Base-by-base conservation (phyloP, 2,329 filamentous ascomycete genomes). In the Pseudogymnoascus sp. region DNA sequence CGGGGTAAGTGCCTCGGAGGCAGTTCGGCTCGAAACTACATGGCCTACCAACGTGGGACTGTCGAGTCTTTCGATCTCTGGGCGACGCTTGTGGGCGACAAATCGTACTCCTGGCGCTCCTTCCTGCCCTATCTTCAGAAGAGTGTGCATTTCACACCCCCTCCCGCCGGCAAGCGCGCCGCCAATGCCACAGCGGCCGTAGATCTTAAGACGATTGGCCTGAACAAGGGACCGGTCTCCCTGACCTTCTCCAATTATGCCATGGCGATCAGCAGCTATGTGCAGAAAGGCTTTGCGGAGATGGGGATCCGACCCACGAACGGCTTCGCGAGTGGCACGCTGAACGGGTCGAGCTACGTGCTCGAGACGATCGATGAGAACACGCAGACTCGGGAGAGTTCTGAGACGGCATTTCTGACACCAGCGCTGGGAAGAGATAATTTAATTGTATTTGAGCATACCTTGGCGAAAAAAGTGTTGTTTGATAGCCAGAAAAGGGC, bases 71-170 rank as follows among this genome's bases (percentile, higher is more conserved):
- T 74, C 18, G 68, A 73, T 5, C 71, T 73, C 2, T 69, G 70
- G 5, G 67, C 69, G 77, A 72, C 73, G 35, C 68, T 69, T 2
- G 66, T 81, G 1, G 79, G 78, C 0, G 79, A 79, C 21, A 65
- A 73, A 0, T 77, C 75, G 2, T 80, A 76, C 75, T 71, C 69
- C 7, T 79, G 76, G 72, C 69, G 75, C 14, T 66, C 67, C 11
- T 66, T 79, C 16, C 67, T 73, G 0, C 76, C 73, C 1, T 78
- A 78, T 60, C 71, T 78, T 60, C 71, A 71, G 16, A 77, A 77
- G 71, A 72, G 69, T 60, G 69, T 72, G 61, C 71, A 72, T 6
- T 75, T 73, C 60, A 74, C 72, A 1, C 73, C 74, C 2, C 69
- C 68, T 5, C 41, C 62, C 18, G 16, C 62, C 3, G 16, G 58